Evolutionary conservation across 2,329 filamentous ascomycete genomes (phyloP).

Genomic region (Colletotrichum tamarilloi): DNA sequence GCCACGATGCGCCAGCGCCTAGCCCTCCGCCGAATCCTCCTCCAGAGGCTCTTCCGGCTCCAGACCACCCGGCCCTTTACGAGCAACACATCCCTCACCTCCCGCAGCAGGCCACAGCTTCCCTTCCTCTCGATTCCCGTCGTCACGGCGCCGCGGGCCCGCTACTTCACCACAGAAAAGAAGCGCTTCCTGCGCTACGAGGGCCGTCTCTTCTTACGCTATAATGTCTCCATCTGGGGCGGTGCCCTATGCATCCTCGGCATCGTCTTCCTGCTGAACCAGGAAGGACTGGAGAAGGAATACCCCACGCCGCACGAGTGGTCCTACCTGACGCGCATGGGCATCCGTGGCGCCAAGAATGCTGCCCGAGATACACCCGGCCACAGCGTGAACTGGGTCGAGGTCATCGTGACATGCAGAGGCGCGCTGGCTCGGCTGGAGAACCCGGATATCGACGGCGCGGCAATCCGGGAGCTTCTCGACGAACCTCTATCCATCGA

Average conservation of each 20-base stretch:
- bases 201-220: constrained; percentile 75
- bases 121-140: constrained; percentile 63
- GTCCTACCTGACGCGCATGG: constrained; percentile 76
- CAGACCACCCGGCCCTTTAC: constrained; percentile 34
- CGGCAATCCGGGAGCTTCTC: constrained; percentile 68
- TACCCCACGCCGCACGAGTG: constrained; percentile 89
- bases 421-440: constrained; percentile 76
- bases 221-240: constrained; percentile 73
- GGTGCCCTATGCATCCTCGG: constrained; percentile 69
- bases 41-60: constrained; percentile 36
- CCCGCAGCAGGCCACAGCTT: constrained; percentile 55
- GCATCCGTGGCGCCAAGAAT: constrained; percentile 72
- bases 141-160: constrained; percentile 59
- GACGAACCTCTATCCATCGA: constrained; percentile 65
- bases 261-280: constrained; percentile 73
- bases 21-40: constrained; percentile 47
- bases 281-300: constrained; percentile 79
- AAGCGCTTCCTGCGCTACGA: constrained; percentile 78
- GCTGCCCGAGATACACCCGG: constrained; percentile 66
- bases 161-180: constrained; percentile 83
- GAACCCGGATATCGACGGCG: constrained; percentile 74
- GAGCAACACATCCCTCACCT: constrained; percentile 40
- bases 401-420: constrained; percentile 69
- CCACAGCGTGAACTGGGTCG: constrained; percentile 73
- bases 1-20: constrained; percentile 53